phyloP scores from a whole-genome alignment of 1,284 basidiomycete species.

The Tilletia walkeri region DNA sequence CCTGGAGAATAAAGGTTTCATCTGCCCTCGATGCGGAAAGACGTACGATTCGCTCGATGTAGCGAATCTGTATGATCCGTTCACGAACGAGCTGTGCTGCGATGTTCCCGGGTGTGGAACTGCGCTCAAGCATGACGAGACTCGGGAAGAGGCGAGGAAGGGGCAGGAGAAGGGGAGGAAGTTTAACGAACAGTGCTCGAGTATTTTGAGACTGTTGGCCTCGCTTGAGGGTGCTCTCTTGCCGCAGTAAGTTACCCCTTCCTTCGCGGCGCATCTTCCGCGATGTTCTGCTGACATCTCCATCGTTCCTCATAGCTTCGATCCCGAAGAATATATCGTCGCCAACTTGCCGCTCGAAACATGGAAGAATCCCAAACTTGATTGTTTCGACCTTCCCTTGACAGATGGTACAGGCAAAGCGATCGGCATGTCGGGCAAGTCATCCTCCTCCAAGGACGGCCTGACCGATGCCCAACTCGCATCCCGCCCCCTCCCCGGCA shows the following conservation, averaged over 20 bases:
- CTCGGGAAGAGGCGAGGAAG: conserved; percentile 75
- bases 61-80: conserved; percentile 73
- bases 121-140: conserved; percentile 88
- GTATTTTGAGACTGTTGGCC: conserved; percentile 80
- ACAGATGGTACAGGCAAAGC: too few species aligned
- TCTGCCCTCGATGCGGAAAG: conserved; percentile 84
- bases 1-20: conserved; percentile 90
- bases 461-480: conserved; percentile 19
- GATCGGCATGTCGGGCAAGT: not conserved
- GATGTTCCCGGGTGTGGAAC: conserved; percentile 58
- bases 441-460: conserved; percentile 12
- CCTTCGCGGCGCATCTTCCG: too few species aligned
- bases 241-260: not conserved
- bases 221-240: conserved; percentile 76
- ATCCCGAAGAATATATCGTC: conserved; percentile 62
- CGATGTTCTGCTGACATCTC: not conserved
- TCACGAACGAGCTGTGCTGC: conserved; percentile 57
- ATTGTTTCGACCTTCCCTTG: conserved; percentile 12
- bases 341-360: conserved; percentile 43
- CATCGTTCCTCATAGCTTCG: conserved; percentile 63
- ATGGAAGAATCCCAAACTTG: conserved; percentile 55
- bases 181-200: conserved; percentile 86
- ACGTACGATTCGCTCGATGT: conserved; percentile 83
- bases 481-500: conserved; percentile 26
- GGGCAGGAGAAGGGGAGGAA: conserved; percentile 91